Percentiles rank a stretch among this genome's conserved stretches.
Evolutionary conservation across 2,329 filamentous ascomycete species (phyloP).

Genomic region (Fusarium concolor): DNA sequence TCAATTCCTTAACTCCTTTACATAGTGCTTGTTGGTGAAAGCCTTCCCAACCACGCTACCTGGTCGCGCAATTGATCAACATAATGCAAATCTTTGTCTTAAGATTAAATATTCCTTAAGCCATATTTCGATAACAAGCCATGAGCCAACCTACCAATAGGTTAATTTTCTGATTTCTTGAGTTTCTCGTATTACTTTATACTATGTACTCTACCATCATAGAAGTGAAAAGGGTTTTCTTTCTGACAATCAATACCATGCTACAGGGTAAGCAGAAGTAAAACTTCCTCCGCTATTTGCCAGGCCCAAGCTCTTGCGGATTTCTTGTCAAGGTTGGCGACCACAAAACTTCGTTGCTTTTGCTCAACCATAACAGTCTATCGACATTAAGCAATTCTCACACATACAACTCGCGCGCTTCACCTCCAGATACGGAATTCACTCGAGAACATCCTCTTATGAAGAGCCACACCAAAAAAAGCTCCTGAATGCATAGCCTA

Average conservation of each 20-base stretch:
- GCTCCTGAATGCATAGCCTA: background rate
- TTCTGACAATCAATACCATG: no score
- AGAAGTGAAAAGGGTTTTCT: background rate
- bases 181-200: background rate
- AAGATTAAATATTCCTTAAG: no score
- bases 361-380: background rate
- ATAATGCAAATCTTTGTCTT: no score
- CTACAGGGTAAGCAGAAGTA: slow-evolving; percentile 20
- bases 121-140: no score
- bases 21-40: no score
- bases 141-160: no score
- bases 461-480: background rate
- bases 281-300: slow-evolving; percentile 4
- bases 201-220: background rate
- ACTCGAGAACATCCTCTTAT: background rate
- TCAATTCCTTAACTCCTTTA: background rate
- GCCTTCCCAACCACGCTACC: no score
- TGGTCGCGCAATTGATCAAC: no score
- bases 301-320: slow-evolving; percentile 27
- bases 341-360: background rate
- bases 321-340: slow-evolving; percentile 10
- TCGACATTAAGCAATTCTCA: background rate
- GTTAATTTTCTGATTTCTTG: background rate
- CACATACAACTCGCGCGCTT: background rate
- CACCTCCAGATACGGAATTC: no score